Conservation (phyloP, 2,329 filamentous ascomycete genomes). For the Exophiala bonariae region DNA sequence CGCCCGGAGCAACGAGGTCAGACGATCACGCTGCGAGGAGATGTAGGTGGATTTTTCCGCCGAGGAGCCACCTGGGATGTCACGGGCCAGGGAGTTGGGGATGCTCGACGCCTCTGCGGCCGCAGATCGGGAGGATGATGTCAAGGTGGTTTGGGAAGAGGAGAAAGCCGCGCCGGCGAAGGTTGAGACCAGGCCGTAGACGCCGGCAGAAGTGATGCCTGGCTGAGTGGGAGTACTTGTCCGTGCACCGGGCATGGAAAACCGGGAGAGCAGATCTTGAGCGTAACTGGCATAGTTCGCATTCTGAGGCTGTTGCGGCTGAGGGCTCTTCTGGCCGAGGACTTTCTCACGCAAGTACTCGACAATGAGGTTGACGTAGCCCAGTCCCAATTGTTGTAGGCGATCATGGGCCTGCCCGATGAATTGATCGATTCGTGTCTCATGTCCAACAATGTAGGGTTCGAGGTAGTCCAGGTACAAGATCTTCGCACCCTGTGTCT, state of each 20-base stretch:
- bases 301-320: constrained; percentile 37
- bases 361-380: constrained; percentile 70
- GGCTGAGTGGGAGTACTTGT: constrained; percentile 45
- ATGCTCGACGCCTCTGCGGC: constrained; percentile 21
- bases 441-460: constrained; percentile 85
- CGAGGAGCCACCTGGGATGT: constrained; percentile 53
- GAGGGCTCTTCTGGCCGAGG: constrained; percentile 71
- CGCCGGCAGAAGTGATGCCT: constrained; percentile 56
- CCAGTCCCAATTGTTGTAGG: constrained; percentile 72
- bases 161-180: constrained; percentile 61
- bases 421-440: constrained; percentile 83
- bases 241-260: constrained; percentile 74
- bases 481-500: constrained; percentile 87
- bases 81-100: constrained; percentile 66
- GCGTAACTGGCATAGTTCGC: constrained; percentile 60
- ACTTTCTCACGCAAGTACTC: constrained; percentile 73
- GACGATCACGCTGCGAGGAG: constrained; percentile 72
- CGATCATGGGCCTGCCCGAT: constrained; percentile 80
- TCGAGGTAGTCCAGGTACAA: constrained; percentile 84
- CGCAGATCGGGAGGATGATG: constrained; percentile 11
- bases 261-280: constrained; percentile 78
- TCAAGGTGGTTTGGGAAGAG: constrained; percentile 30
- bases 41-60: constrained; percentile 75
- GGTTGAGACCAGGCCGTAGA: constrained; percentile 76
- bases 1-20: constrained; percentile 72